Conservation (phyloP, 2,329 filamentous ascomycete genomes). For the Pyricularia sp. region DNA sequence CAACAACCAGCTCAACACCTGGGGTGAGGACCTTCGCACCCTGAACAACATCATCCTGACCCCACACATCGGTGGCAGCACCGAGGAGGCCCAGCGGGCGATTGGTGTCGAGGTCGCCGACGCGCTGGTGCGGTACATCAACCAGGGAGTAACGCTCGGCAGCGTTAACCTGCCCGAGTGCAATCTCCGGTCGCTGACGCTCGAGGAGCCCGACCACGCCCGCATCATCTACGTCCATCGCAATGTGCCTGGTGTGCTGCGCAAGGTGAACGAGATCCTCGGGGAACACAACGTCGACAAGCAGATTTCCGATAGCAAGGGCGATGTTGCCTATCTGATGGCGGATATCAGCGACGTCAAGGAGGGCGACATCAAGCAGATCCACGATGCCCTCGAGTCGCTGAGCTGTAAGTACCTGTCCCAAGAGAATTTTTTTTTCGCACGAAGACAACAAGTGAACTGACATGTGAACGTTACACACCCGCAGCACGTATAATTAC, state of each 20-base stretch:
- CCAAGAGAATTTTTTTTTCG: slow-evolving; percentile 4
- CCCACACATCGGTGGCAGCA: slow-evolving; percentile 94
- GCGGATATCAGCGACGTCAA: slow-evolving; percentile 89
- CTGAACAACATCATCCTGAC: slow-evolving; percentile 92
- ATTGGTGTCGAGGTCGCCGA: slow-evolving; percentile 91
- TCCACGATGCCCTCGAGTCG: slow-evolving; percentile 74
- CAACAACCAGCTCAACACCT: slow-evolving; percentile 70
- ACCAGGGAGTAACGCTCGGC: slow-evolving; percentile 83
- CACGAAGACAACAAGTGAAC: neutral
- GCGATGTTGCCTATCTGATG: slow-evolving; percentile 95
- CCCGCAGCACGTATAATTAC: slow-evolving; percentile 20
- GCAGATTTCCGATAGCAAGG: slow-evolving; percentile 93
- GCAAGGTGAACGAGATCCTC: slow-evolving; percentile 90
- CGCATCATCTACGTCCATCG: slow-evolving; percentile 94
- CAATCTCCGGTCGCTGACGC: slow-evolving; percentile 76
- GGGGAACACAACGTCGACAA: slow-evolving; percentile 97
- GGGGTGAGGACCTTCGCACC: slow-evolving; percentile 74
- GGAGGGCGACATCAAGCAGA: slow-evolving; percentile 70
- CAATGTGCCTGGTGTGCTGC: slow-evolving; percentile 90
- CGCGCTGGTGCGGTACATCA: slow-evolving; percentile 87
- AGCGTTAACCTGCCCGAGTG: slow-evolving; percentile 98
- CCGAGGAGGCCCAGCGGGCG: slow-evolving; percentile 91
- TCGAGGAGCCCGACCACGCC: slow-evolving; percentile 82
- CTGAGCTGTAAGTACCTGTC: slow-evolving; percentile 58
- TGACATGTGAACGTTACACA: neutral